Evolutionary conservation across 2,329 filamentous ascomycete genomes (phyloP).

Genomic region (Pseudocercospora ulei): DNA sequence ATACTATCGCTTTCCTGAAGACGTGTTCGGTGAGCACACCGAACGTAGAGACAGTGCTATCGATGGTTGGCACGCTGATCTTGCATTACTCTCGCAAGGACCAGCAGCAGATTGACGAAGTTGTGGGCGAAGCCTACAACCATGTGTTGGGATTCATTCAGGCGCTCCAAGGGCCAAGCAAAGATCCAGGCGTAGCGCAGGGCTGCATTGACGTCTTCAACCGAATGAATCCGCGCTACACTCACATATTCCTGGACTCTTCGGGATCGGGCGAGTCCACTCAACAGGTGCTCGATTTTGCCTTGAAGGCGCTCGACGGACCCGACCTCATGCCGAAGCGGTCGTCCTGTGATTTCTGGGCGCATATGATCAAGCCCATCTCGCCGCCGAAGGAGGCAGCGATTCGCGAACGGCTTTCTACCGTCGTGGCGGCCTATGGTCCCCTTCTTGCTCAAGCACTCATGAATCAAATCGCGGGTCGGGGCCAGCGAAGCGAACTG

Average conservation of each 20-base stretch:
- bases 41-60: constrained; percentile 58
- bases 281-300: constrained; percentile 55
- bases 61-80: constrained; percentile 61
- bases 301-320: constrained; percentile 58
- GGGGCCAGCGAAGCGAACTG: constrained; percentile 60
- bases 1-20: constrained; percentile 55
- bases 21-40: constrained; percentile 50
- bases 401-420: constrained; percentile 19
- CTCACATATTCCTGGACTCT: constrained; percentile 53
- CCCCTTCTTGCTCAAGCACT: constrained; percentile 52
- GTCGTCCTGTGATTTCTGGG: constrained; percentile 67
- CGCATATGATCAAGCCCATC: constrained; percentile 42
- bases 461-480: constrained; percentile 57
- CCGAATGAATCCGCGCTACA: constrained; percentile 52
- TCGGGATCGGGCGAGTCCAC: constrained; percentile 45
- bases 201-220: constrained; percentile 63
- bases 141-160: constrained; percentile 57
- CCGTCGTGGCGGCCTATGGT: constrained; percentile 50
- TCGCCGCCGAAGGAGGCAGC: constrained; percentile 27
- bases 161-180: constrained; percentile 52
- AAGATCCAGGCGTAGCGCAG: constrained; percentile 62
- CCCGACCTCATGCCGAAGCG: constrained; percentile 67
- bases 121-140: constrained; percentile 47
- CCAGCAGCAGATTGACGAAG: constrained; percentile 40
- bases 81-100: constrained; percentile 34